Percentiles rank a stretch among this genome's conserved stretches.
Conservation (phyloP, 148 eudicot genomes). For the Suaeda aralocaspica region DNA sequence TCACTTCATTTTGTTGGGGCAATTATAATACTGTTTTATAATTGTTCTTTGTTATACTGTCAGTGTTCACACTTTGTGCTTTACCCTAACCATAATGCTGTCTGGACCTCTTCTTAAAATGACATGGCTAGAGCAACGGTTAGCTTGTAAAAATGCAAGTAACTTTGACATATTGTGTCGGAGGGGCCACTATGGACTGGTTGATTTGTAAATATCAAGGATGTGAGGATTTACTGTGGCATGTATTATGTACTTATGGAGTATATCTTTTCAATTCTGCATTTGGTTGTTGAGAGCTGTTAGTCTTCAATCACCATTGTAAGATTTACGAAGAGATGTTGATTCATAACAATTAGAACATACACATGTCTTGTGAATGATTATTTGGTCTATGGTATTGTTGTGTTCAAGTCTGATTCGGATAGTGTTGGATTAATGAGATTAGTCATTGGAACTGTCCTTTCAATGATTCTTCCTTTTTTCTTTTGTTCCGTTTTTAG, state of each 20-base stretch:
- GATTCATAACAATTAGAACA: not conserved
- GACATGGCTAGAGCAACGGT: not conserved
- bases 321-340: not conserved
- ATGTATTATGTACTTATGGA: not conserved
- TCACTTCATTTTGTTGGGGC: not conserved
- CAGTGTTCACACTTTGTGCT: not conserved
- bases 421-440: not conserved
- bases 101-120: not conserved
- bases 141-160: not conserved
- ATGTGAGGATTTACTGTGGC: not conserved
- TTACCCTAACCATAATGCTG: not conserved
- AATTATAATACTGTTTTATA: not conserved
- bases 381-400: not conserved
- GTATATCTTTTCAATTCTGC: not conserved
- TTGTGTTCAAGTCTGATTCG: too few species aligned
- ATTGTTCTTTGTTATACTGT: not conserved
- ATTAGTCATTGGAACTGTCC: not conserved
- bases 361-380: not conserved
- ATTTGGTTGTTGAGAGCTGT: not conserved
- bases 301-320: not conserved
- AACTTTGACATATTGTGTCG: not conserved
- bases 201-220: not conserved
- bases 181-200: not conserved
- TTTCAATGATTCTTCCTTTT: not conserved
- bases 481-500: not conserved